Base-by-base conservation (phyloP, 1,139 yeast species). In the Meyerozyma sp. region DNA sequence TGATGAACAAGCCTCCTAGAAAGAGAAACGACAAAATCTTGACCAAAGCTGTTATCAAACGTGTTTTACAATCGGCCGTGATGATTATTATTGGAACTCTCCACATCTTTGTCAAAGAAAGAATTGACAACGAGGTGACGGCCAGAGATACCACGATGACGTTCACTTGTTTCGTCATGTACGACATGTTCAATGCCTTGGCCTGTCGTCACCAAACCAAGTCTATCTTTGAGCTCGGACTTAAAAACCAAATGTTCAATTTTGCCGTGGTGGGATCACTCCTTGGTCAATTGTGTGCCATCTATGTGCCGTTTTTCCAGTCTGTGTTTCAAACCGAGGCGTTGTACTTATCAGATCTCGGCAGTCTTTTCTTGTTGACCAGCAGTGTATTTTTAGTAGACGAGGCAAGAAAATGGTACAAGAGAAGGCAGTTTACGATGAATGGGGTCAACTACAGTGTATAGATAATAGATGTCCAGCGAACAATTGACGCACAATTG, bases 81-180 rank as follows among this genome's bases (percentile, higher is more conserved):
- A 77, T 88, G 63, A 88, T 91, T 48, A 66, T 79, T 35, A 39
- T 74, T 27, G 98, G 98, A 39, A 93, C 98, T 0, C 73, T 90
- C 63, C 86, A 83, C 59, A 86, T 93, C 26, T 93, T 89, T 60
- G 70, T 87, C 42, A 77, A 79, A 49, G 97, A 91, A 63, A 87
- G 90, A 93, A 75, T 77, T 16, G 94, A 87, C 59, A 82, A 84
- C 45, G 77, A 76, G 49, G 82, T 91, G 45, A 89, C 97, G 4
- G 84, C 93, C 11, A 84, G 98, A 65, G 98, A 91, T 61, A 91
- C 98, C 11, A 93, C 98, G n/a, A 91, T 93, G 96, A 90, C 98
- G 0, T 93, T 93, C 59, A 93, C 98, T 0, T 88, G 98, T 61
- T 93, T 93, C 66, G 98, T 93, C 10, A 71, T 91, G 46, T 93